A percentile compares a stretch with the other conserved stretches of the same genome.
phyloP scores from a whole-genome alignment of 768 basidiomycete genomes.

The Lentinula raphanica region DNA sequence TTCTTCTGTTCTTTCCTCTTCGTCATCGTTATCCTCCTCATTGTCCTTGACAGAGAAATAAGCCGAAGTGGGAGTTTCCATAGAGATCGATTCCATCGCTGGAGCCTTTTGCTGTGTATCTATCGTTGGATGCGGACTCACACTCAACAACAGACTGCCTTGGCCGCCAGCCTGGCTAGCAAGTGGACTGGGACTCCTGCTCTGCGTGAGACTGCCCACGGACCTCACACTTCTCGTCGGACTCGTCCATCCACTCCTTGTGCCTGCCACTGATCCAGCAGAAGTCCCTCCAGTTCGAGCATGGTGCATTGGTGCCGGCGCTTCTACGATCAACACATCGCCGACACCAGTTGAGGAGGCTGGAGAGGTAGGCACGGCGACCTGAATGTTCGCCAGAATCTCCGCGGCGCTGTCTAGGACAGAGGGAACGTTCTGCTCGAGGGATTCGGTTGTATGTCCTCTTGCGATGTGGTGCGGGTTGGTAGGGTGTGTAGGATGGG shows the following conservation, averaged over 20 bases:
- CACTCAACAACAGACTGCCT: conserved; percentile 42
- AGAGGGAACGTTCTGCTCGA: conserved; percentile 78
- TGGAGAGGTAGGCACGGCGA: conserved; percentile 23
- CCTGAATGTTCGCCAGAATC: conserved; percentile 44
- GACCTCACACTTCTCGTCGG: conserved; percentile 4
- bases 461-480: conserved; percentile 75
- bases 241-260: conserved; percentile 7
- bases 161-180: not conserved
- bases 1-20: conserved; percentile 9
- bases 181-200: conserved; percentile 69
- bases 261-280: not conserved
- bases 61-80: conserved; percentile 43
- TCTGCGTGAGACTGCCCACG: conserved; percentile 57
- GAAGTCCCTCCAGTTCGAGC: not conserved
- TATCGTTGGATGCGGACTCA: too few relatives aligned
- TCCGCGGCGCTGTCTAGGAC: conserved; percentile 82
- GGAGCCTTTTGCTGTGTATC: too few relatives aligned
- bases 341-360: too few relatives aligned
- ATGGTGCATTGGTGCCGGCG: not conserved
- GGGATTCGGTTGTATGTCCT: conserved; percentile 64
- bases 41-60: conserved; percentile 32
- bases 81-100: too few relatives aligned
- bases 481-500: conserved; percentile 12
- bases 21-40: not conserved
- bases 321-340: not conserved